Evolutionary conservation across 2,329 filamentous ascomycete species (phyloP).

Genomic region (Fusarium incarnatum): DNA sequence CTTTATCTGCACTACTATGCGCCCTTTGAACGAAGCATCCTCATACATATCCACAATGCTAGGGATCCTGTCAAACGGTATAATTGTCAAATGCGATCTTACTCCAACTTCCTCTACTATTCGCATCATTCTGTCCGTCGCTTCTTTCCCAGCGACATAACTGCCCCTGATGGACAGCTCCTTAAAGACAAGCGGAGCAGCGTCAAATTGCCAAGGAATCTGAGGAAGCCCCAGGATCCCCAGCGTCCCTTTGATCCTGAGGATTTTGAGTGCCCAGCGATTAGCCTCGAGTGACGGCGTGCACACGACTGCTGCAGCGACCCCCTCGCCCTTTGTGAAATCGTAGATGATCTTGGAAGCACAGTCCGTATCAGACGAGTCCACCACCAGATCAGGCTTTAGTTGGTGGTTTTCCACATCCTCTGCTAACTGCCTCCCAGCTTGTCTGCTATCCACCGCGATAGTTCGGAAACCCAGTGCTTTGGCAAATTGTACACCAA

Average conservation of each 20-base stretch:
- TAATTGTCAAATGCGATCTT: slow-evolving; percentile 7
- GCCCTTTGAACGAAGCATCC: slow-evolving; percentile 9
- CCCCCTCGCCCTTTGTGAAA: slow-evolving; percentile 3
- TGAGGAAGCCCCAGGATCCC: slow-evolving; percentile 10
- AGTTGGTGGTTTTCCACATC: background rate
- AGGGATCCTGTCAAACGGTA: slow-evolving; percentile 9
- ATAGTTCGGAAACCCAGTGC: slow-evolving; percentile 9
- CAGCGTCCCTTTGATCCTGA: slow-evolving; percentile 8
- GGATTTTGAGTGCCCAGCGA: slow-evolving; percentile 5
- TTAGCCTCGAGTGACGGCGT: slow-evolving; percentile 12
- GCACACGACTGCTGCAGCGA: slow-evolving; percentile 3
- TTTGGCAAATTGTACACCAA: slow-evolving; percentile 13
- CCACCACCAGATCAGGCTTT: slow-evolving; percentile 1
- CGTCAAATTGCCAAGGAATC: slow-evolving; percentile 8
- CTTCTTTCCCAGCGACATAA: slow-evolving; percentile 1
- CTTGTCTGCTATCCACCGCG: slow-evolving; percentile 18
- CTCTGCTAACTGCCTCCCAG: slow-evolving; percentile 9
- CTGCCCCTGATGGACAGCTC: slow-evolving; percentile 6
- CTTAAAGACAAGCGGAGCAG: slow-evolving; percentile 10
- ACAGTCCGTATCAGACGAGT: background rate
- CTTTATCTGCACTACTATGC: slow-evolving; percentile 7
- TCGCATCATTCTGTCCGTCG: slow-evolving; percentile 12
- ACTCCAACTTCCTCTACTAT: slow-evolving; percentile 11
- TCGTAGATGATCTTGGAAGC: slow-evolving; percentile 9
- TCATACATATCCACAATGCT: slow-evolving; percentile 11